phyloP scores from a whole-genome alignment of 1,284 basidiomycete species.

The Cutaneotrichosporon sp. region DNA sequence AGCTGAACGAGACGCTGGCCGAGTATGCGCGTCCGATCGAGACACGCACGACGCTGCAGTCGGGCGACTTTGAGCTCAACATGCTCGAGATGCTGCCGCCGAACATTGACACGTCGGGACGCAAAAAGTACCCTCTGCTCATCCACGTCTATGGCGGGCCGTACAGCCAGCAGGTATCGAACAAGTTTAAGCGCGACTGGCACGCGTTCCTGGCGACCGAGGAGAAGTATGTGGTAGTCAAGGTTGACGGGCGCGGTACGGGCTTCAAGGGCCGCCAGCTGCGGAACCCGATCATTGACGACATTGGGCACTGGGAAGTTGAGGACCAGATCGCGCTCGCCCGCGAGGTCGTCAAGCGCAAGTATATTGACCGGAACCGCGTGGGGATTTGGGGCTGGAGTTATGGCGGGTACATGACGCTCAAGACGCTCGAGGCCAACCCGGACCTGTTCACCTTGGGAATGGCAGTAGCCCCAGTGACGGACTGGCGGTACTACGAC shows the following conservation, averaged over 20 bases:
- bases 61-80: conserved; percentile 78
- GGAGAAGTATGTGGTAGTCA: conserved; percentile 77
- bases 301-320: conserved; percentile 81
- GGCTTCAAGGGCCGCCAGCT: conserved; percentile 78
- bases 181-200: conserved; percentile 70
- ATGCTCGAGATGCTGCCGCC: conserved; percentile 85
- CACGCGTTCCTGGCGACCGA: conserved; percentile 76
- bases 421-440: conserved; percentile 81
- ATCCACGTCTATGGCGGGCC: conserved; percentile 93
- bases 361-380: conserved; percentile 56
- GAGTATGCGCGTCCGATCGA: conserved; percentile 70
- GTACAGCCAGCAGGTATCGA: conserved; percentile 67
- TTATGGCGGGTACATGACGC: conserved; percentile 88
- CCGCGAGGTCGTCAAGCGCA: conserved; percentile 42
- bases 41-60: conserved; percentile 64
- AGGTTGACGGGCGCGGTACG: conserved; percentile 89
- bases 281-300: conserved; percentile 74
- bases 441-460: conserved; percentile 80
- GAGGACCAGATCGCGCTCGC: conserved; percentile 82
- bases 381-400: conserved; percentile 97
- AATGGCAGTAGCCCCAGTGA: conserved; percentile 57
- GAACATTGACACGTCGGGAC: conserved; percentile 82
- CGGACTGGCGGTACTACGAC: conserved; percentile 77
- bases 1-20: conserved; percentile 62
- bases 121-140: conserved; percentile 87